Evolutionary conservation across 306 rosid species (phyloP).

Genomic region (Macrotyloma uniflorum): DNA sequence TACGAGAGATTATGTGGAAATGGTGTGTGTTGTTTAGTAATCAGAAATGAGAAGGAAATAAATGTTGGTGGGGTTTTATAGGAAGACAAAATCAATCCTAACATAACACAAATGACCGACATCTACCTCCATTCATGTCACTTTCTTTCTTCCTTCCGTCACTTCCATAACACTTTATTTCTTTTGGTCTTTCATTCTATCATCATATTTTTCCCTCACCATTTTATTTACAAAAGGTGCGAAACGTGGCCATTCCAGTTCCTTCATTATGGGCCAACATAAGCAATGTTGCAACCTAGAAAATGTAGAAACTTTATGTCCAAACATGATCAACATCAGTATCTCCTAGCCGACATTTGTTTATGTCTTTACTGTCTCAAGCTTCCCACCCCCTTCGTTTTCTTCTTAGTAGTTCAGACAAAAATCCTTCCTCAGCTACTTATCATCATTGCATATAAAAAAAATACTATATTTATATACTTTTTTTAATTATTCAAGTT

Average conservation of each 20-base stretch:
- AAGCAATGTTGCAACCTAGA: not conserved
- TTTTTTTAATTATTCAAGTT: too few species aligned
- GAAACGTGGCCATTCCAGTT: not conserved
- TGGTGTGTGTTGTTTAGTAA: constrained; percentile 8
- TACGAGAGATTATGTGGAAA: constrained; percentile 14
- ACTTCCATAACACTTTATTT: constrained; percentile 31
- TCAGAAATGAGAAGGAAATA: not conserved
- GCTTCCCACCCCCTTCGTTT: not conserved
- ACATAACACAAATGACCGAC: constrained; percentile 52
- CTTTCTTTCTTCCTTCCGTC: constrained; percentile 29
- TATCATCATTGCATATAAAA: not conserved
- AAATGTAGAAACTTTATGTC: not conserved
- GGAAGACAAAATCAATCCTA: not conserved
- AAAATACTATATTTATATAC: not conserved
- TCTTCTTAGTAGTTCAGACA: not conserved
- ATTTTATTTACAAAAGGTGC: not conserved
- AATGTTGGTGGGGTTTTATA: not conserved
- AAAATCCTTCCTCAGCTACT: not conserved
- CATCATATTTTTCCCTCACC: constrained; percentile 7
- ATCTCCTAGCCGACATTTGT: not conserved
- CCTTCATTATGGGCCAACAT: not conserved
- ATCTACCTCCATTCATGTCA: constrained; percentile 10
- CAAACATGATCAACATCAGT: not conserved
- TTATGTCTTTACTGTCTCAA: not conserved
- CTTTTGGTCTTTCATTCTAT: not conserved